Evolutionary conservation across 768 basidiomycete genomes (phyloP), one percentile per base, ranked within the genome.

Genomic region (Lactifluus rugatus): DNA sequence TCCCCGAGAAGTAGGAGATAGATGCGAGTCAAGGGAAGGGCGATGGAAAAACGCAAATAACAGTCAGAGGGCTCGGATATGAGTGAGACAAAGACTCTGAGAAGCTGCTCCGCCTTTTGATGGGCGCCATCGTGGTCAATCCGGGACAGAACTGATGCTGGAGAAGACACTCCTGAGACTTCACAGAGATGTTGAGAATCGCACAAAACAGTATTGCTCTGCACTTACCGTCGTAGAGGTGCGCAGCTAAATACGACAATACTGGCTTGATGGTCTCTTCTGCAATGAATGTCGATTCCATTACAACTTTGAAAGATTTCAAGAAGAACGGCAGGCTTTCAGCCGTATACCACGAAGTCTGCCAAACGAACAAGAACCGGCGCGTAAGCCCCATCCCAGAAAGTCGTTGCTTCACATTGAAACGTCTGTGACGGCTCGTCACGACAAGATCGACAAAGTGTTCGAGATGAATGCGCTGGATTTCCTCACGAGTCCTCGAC

Each of bases 261-360:
- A 93, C 71, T 0, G 94, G 93, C 66, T 93, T 95, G 65, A 95
- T 86, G 0, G 79, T 75, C 48, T 86, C 84, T 26, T 87, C 86
- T 41, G 81, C 78, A 2, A 81, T 78, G 65, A 89, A 91, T n/a
- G 80, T 75, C 0, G 83, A 76, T 65, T 81, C 77, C 52, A 85
- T 77, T 3, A 82, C 78, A 5, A 78, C 73, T 42, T 77, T 78
- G 37, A 93, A 71, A 1, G 85, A 81, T 37, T 82, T 80, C 19
- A 85, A 68, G 7, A 92, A 64, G 51, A 74, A 74, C 0, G 74
- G 70, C 8, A 66, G 60, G 65, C 77, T 74, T 23, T 83, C 84
- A 2, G 72, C 70, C 44, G 74, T 71, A 68, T 90, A 96, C 81
- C 85, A 87, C 32, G 83, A 79, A 1, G 85, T 84, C 66, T 93